Conservation (phyloP, 1,284 basidiomycete genomes). For the Sphagnurus paluster region DNA sequence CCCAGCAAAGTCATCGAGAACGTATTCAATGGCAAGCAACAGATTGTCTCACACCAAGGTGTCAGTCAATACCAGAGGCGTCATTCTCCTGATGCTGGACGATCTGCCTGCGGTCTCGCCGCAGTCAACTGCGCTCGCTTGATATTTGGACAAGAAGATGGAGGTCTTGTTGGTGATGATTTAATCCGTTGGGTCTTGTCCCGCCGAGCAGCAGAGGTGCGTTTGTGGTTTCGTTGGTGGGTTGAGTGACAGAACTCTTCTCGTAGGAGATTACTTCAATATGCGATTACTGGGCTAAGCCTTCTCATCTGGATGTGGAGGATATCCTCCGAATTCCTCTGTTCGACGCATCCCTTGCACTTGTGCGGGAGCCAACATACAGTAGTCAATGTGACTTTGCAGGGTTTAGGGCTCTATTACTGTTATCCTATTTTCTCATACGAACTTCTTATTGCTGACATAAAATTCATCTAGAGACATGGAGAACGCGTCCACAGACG, state of each 20-base stretch:
- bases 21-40: conserved; percentile 22
- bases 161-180: conserved; percentile 28
- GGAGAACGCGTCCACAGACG: conserved; percentile 16
- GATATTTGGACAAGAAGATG: conserved; percentile 37
- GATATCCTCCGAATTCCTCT: conserved; percentile 42
- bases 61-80: conserved; percentile 46
- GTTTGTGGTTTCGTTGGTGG: conserved; percentile 1
- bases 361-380: conserved; percentile 29
- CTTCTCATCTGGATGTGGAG: conserved; percentile 58
- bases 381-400: conserved; percentile 39
- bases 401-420: conserved; percentile 44
- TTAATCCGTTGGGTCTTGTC: conserved; percentile 39
- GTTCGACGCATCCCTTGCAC: conserved; percentile 40
- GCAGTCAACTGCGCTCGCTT: conserved; percentile 60
- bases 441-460: neutral
- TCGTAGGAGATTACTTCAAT: conserved; percentile 53
- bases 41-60: conserved; percentile 41
- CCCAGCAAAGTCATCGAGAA: conserved; percentile 15
- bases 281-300: conserved; percentile 51
- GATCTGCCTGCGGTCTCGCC: conserved; percentile 61
- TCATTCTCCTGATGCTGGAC: conserved; percentile 27
- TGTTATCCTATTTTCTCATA: conserved; percentile 30
- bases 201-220: conserved; percentile 40
- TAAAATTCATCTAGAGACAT: conserved; percentile 29
- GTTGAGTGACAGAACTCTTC: neutral